phyloP scores from a whole-genome alignment of 2,329 filamentous ascomycete species.

The Huntiella omanensis region DNA sequence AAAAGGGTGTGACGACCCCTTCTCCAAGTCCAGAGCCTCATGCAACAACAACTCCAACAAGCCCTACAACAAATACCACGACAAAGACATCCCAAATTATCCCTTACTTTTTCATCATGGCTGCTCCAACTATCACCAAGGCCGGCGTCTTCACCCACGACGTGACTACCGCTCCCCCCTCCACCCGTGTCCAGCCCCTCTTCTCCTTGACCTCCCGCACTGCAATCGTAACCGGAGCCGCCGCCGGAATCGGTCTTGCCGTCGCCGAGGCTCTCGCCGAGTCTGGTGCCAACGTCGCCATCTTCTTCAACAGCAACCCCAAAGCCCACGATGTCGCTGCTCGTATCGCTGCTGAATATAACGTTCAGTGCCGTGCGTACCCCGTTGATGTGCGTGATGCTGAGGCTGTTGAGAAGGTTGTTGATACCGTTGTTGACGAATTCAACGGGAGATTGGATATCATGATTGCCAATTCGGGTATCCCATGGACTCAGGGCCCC shows the following conservation, averaged over 20 bases:
- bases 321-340: constrained; percentile 15
- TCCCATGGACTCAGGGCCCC: constrained; percentile 49
- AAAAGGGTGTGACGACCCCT: no score
- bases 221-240: constrained; percentile 13
- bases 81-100: not conserved
- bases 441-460: constrained; percentile 25
- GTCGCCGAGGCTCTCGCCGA: constrained; percentile 19
- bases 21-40: not conserved
- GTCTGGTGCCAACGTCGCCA: constrained; percentile 17
- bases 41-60: no score
- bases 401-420: constrained; percentile 25
- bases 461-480: constrained; percentile 38
- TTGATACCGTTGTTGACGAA: not conserved
- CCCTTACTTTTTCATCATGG: constrained; percentile 16
- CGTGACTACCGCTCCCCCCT: constrained; percentile 29
- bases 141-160: constrained; percentile 34
- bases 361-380: constrained; percentile 48
- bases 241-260: constrained; percentile 14
- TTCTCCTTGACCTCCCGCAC: constrained; percentile 44
- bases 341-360: constrained; percentile 18
- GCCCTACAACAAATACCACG: no score
- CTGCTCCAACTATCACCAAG: constrained; percentile 22
- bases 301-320: constrained; percentile 18
- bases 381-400: constrained; percentile 29
- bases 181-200: constrained; percentile 38